Base-by-base conservation (phyloP, 1,139 yeast genomes). In the Blastobotrys capitulatus region DNA sequence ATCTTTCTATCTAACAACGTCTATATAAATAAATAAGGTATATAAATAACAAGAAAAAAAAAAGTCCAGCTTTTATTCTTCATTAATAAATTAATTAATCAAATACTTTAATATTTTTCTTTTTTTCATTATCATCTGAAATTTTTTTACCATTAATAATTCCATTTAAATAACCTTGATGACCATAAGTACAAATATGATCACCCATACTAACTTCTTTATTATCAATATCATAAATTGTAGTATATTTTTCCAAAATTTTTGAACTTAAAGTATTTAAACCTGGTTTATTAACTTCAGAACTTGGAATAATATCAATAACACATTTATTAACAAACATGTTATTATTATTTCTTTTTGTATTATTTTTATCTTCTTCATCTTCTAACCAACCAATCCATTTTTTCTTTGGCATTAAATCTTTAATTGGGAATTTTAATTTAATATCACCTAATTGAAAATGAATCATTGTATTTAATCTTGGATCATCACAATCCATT, bases 181-280 rank as follows among this genome's bases (percentile, higher is more conserved):
- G 63, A 60, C 16, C 65, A 55, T 12, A 63, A 13, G 18, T 52
- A 25, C 4, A 60, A 59, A 26, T 51, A 50, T 13, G 20, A 22
- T 22, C 53, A 56, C 36, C 36, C 4, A 32, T 7, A 15, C 36
- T 18, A 32, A 32, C 7, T 18, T 32, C 18, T 18, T 15, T 15
- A 15, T 4, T 7, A 32, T 32, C 36, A 5, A 32, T 5, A 18
- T 32, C 36, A 18, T 32, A 32, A 15, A 32, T 15, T 5, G 18
- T 15, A 32, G 16, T 15, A 32, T 32, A 18, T 18, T 32, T 18
- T 18, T 32, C 18, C 16, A 32, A 18, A 5, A 32, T 7, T 32
- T 15, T 15, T 18, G 18, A 32, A 18, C 36, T 32, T 4, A 32
- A 5, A 5, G 36, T 32, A 32, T 32, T 32, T 7, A 32, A 18